Conservation (phyloP, 805 yeast genomes). For the Debaryomyces castellii region DNA sequence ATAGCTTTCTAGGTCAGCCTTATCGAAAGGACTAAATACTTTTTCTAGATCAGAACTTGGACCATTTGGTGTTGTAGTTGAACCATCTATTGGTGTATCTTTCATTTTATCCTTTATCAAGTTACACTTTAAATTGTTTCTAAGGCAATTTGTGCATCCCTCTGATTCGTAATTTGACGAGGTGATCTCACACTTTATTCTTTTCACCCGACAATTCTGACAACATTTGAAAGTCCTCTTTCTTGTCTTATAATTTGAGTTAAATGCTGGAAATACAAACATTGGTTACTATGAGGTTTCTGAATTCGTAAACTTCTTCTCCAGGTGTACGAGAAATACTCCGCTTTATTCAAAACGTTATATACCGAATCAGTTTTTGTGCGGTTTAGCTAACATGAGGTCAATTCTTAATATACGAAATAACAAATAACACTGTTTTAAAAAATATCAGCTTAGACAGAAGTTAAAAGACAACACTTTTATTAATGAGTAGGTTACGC, state of each 20-base stretch:
- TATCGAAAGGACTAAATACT: neutral
- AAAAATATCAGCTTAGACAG: no score
- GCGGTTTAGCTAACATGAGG: neutral
- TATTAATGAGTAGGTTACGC: no score
- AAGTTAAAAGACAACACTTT: no score
- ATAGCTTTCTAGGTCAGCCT: neutral
- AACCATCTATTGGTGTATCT: neutral
- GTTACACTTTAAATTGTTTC: conserved; percentile 19
- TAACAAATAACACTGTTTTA: no score
- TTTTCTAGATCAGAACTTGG: neutral
- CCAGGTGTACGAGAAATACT: neutral
- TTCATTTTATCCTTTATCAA: conserved; percentile 5
- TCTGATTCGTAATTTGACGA: conserved; percentile 21
- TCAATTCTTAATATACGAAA: no score
- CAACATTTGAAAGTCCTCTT: conserved; percentile 36
- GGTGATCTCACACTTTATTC: conserved; percentile 28
- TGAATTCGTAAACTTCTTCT: neutral
- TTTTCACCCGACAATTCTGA: conserved; percentile 25
- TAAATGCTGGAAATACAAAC: conserved; percentile 39
- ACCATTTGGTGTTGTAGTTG: neutral
- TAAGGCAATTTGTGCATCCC: conserved; percentile 30
- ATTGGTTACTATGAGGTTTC: conserved; percentile 8
- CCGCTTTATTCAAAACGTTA: neutral
- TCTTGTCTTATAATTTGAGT: conserved; percentile 31
- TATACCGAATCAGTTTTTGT: neutral